Conservation (phyloP, 148 eudicot genomes). For the Nyssa sinensis region DNA sequence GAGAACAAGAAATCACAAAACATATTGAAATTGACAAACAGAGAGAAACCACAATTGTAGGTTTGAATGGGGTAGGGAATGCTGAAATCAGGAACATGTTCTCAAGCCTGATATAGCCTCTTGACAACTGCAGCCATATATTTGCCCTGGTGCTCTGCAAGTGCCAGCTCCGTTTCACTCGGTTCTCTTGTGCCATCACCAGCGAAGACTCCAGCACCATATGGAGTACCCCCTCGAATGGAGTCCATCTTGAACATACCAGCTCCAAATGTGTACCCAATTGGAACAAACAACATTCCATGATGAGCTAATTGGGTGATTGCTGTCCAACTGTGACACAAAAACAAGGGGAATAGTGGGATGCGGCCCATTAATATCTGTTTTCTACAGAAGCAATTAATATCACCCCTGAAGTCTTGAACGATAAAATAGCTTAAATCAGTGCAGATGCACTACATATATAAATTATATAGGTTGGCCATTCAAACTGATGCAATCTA, state of each 20-base stretch:
- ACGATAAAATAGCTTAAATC: background rate
- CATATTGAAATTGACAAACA: background rate
- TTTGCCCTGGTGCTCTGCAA: slow-evolving; percentile 91
- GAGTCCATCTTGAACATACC: slow-evolving; percentile 92
- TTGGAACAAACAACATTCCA: slow-evolving; percentile 89
- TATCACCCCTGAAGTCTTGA: background rate
- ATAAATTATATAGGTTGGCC: background rate
- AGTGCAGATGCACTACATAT: background rate
- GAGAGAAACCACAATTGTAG: background rate
- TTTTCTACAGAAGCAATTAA: background rate
- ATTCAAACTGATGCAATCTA: too few species aligned
- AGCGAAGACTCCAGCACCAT: slow-evolving; percentile 89
- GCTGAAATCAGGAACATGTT: background rate
- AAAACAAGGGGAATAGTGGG: background rate
- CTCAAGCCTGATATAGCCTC: slow-evolving; percentile 53
- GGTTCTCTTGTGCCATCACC: slow-evolving; percentile 85
- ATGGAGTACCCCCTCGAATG: slow-evolving; percentile 79
- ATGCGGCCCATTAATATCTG: background rate
- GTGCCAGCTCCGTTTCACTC: slow-evolving; percentile 68
- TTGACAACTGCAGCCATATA: slow-evolving; percentile 83
- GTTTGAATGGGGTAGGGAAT: background rate
- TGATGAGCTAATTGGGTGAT: slow-evolving; percentile 89
- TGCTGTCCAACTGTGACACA: slow-evolving; percentile 80
- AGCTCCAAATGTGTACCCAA: slow-evolving; percentile 89
- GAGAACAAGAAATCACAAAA: slow-evolving; percentile 5